Percentiles rank a stretch among this genome's conserved stretches.
Conservation (phyloP, 2,329 filamentous ascomycete species). For the Fusarium torulosum region DNA sequence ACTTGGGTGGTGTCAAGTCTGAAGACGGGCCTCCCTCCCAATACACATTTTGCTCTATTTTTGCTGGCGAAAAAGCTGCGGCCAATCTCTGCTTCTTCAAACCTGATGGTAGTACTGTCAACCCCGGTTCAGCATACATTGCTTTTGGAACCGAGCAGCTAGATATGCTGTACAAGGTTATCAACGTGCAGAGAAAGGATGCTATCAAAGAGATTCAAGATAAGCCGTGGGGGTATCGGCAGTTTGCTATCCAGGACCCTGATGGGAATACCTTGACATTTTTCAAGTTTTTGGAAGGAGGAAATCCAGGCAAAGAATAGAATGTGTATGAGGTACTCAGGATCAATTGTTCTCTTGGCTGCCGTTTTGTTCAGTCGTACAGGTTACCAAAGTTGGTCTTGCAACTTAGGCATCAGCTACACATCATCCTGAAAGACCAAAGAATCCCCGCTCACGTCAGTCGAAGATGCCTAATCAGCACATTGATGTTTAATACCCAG, state of each 20-base stretch:
- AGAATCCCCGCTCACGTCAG: slow-evolving; percentile 26
- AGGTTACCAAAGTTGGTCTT: neutral
- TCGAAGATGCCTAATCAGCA: slow-evolving; percentile 16
- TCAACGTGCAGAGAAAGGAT: slow-evolving; percentile 14
- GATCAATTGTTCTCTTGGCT: neutral
- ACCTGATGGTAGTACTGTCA: slow-evolving; percentile 7
- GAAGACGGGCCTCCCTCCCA: slow-evolving; percentile 16
- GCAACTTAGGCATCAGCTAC: slow-evolving; percentile 15
- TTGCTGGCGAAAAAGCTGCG: slow-evolving; percentile 29
- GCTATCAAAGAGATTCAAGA: slow-evolving; percentile 25
- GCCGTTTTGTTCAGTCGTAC: neutral
- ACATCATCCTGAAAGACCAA: slow-evolving; percentile 3
- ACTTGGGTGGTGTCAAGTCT: slow-evolving; percentile 21
- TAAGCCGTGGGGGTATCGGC: slow-evolving; percentile 35
- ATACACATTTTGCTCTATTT: slow-evolving; percentile 33
- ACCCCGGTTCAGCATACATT: slow-evolving; percentile 28
- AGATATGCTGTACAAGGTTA: slow-evolving; percentile 18
- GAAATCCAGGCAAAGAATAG: slow-evolving; percentile 28
- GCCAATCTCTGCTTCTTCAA: slow-evolving; percentile 41
- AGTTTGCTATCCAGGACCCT: slow-evolving; percentile 34
- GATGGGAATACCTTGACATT: slow-evolving; percentile 33
- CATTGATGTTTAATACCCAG: slow-evolving; percentile 1
- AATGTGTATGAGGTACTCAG: neutral
- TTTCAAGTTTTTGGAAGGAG: slow-evolving; percentile 36
- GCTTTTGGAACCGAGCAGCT: slow-evolving; percentile 27